Base-by-base conservation (phyloP, 2,329 filamentous ascomycete genomes). In the Onygenales sp. region DNA sequence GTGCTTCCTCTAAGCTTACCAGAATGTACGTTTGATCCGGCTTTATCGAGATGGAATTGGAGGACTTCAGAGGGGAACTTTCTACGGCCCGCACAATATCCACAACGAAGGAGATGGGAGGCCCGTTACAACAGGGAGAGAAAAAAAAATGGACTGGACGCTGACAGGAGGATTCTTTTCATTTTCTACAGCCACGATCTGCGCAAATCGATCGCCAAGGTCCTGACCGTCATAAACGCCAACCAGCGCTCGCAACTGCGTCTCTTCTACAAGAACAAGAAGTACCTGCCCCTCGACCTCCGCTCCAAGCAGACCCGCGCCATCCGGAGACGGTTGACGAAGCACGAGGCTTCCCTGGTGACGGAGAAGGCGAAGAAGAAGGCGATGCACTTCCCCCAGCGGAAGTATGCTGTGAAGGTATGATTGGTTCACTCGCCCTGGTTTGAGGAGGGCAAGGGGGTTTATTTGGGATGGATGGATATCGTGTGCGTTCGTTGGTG, bases 261-360 rank as follows among this genome's bases (percentile, higher is more conserved):
- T 69, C 83, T 97, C 65, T 97, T 97, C 87, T 98, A 98, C 86
- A 94, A 95, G 84, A 87, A 87, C 86, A 97, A 97, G 88, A 97
- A 96, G 84, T 96, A 96, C 84, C 79, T 90, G 62, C 93, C 93
- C 63, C 89, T 98, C 74, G 94, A 98, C 77, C 91, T 98, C 81
- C 88, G 93, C 77, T 78, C 90, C 74, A 97, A 97, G 88, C 85
- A 93, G 82, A 98, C 93, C 73, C 91, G 93, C 70, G 93, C 91
- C 73, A 94, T 97, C 79, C 90, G 93, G 73, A 88, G 94, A 81
- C 84, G 88, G 72, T 82, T 98, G 78, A 92, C 87, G 71, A 86
- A 88, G 76, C 83, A 94, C 82, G 92, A 98, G 79, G 85, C 87
- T 68, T 81, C 83, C 67, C 82, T 85, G 74, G 80, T 84, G 69